Evolutionary conservation across 2,329 filamentous ascomycete genomes (phyloP).

Genomic region (Paecilomyces fulvus): DNA sequence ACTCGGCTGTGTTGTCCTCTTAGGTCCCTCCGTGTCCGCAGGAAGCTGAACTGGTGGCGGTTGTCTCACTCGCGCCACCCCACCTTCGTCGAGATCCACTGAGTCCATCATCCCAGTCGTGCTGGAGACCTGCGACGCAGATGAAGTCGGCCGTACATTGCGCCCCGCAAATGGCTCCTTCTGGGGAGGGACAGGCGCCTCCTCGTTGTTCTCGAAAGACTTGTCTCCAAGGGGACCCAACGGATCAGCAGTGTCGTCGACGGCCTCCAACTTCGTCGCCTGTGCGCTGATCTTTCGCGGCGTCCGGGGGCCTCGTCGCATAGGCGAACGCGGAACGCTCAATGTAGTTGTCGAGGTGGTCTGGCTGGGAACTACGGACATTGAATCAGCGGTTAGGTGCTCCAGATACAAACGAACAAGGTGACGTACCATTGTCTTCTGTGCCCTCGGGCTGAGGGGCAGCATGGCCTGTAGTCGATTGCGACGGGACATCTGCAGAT

Average conservation of each 20-base stretch:
- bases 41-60: conserved; percentile 52
- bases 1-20: conserved; percentile 59
- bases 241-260: conserved; percentile 54
- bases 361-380: conserved; percentile 19
- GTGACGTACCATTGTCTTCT: conserved; percentile 23
- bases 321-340: conserved; percentile 39
- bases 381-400: conserved; percentile 10
- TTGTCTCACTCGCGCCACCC: conserved; percentile 52
- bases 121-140: conserved; percentile 40
- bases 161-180: conserved; percentile 44
- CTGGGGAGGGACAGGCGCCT: conserved; percentile 50
- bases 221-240: conserved; percentile 51
- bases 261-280: conserved; percentile 54
- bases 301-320: conserved; percentile 43
- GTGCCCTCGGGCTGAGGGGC: conserved; percentile 16
- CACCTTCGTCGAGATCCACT: conserved; percentile 63
- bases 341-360: conserved; percentile 28
- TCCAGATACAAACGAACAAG: conserved; percentile 3
- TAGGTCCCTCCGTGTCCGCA: conserved; percentile 33
- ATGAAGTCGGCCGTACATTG: conserved; percentile 28
- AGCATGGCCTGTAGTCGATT: conserved; percentile 23
- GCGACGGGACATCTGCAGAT: conserved; percentile 38
- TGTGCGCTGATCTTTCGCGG: conserved; percentile 52
- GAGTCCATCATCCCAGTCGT: conserved; percentile 51
- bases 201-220: conserved; percentile 32